Evolutionary conservation across 2,329 filamentous ascomycete genomes (phyloP), one percentile per base, ranked within the genome.

Genomic region (Penicillium griseofulvum): DNA sequence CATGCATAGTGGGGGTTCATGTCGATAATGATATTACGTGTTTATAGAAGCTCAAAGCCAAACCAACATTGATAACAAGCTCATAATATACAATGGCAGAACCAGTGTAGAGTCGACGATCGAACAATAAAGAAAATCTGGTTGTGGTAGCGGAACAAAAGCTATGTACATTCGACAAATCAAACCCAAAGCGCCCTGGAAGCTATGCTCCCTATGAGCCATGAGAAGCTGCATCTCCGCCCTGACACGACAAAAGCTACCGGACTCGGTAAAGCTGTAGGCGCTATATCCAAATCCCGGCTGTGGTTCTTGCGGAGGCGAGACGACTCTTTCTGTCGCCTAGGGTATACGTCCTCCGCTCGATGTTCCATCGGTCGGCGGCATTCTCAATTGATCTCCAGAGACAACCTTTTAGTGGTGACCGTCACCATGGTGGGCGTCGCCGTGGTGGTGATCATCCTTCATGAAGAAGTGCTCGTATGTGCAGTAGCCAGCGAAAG

Each of bases 401-500:
- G 47, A 47, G 49, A 51, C 42, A 43, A 39, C 51, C 54, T 19
- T 61, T 76, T 77, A 87, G 73, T 87, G 84, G 71, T 86, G 83
- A 54, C 68, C 79, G 54, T 84, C 79, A 59, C 77, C 79, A 62
- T 87, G 82, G 38, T 62, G 58, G 43, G 45, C 47, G 24, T 64
- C 60, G 45, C 71, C 77, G 52, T 73, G 76, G 69, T 84, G 84
- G 60, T 87, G 83, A 33, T 82, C 76, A 60, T 92, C 88, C 69
- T 88, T 83, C 65, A 96, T 72, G 75, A 97, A 96, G 52, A 95
- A 78, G 74, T 94, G 85, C 80, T 99, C 94, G 76, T 91, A 96
- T 57, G 84, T 85, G 74, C 92, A 91, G 80, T 99, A 99, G 60
- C 81, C 87, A 47, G 88, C 86, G 74, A 99, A 99, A 43, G 93